Evolutionary conservation across 2,329 filamentous ascomycete genomes (phyloP).

Genomic region (Arthroderma sp.): DNA sequence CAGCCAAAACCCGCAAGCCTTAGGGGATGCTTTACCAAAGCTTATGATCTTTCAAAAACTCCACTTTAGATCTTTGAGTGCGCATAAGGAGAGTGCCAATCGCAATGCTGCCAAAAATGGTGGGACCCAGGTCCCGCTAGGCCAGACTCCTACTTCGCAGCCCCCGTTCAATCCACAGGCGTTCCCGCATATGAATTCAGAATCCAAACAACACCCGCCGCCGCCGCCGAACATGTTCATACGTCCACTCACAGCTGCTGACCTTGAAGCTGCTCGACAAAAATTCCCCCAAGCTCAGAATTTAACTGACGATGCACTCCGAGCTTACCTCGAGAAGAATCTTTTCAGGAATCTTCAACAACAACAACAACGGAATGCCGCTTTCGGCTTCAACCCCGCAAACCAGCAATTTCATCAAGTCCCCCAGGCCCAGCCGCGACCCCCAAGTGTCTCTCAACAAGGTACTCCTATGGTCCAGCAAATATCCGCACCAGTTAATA

Average conservation of each 20-base stretch:
- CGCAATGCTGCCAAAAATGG: constrained; percentile 15
- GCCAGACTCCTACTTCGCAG: constrained; percentile 15
- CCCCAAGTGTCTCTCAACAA: too few species aligned
- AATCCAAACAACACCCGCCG: constrained; percentile 15
- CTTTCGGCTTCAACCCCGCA: too few species aligned
- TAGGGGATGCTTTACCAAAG: constrained; percentile 29
- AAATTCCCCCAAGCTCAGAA: constrained; percentile 21
- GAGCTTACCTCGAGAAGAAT: constrained; percentile 21
- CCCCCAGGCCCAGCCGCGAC: too few species aligned
- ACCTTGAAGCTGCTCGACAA: constrained; percentile 25
- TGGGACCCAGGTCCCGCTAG: constrained; percentile 13
- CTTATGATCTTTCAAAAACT: constrained; percentile 29
- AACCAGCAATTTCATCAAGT: too few species aligned
- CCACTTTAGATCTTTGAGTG: constrained; percentile 27
- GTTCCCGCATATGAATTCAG: neutral
- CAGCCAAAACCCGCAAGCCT: constrained; percentile 30
- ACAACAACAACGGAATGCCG: too few species aligned
- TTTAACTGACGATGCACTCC: constrained; percentile 32
- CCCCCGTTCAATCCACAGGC: constrained; percentile 19
- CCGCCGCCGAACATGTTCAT: constrained; percentile 12
- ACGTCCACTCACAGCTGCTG: constrained; percentile 23
- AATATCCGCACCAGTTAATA: neutral
- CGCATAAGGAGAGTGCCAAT: constrained; percentile 17
- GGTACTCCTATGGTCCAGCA: neutral
- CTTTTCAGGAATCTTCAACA: constrained; percentile 7